phyloP scores from a whole-genome alignment of 2,329 filamentous ascomycete species.

The Colletotrichum trifolii region DNA sequence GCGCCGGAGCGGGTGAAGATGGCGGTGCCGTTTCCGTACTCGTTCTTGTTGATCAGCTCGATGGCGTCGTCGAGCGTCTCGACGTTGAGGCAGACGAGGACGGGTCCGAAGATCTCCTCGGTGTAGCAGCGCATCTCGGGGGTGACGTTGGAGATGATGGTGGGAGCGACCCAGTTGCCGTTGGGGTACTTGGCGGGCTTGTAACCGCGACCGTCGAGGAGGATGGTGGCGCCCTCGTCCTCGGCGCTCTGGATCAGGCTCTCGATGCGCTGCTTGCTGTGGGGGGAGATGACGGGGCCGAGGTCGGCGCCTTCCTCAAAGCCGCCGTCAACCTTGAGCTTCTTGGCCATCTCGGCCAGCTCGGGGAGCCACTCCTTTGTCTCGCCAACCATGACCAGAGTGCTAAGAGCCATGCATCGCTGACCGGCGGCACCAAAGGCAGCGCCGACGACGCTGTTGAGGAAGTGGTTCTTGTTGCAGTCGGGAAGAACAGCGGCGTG shows the following conservation, averaged over 20 bases:
- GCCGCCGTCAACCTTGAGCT: conserved; percentile 79
- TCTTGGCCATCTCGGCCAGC: conserved; percentile 79
- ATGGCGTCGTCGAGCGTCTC: conserved; percentile 84
- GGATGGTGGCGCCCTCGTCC: conserved; percentile 81
- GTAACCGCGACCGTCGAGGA: conserved; percentile 83
- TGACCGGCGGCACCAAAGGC: conserved; percentile 88
- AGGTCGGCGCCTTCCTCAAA: conserved; percentile 85
- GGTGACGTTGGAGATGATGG: conserved; percentile 84
- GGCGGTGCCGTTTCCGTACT: conserved; percentile 87
- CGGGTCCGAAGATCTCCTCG: conserved; percentile 88
- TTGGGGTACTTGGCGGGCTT: conserved; percentile 83
- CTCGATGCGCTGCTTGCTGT: conserved; percentile 84
- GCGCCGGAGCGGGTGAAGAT: conserved; percentile 85
- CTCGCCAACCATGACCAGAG: conserved; percentile 85
- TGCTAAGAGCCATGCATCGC: conserved; percentile 88
- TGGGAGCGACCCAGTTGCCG: conserved; percentile 87
- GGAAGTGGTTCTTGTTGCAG: conserved; percentile 89
- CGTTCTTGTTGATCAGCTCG: conserved; percentile 84
- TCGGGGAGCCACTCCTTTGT: conserved; percentile 86
- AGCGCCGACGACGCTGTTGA: conserved; percentile 85
- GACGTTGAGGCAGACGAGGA: conserved; percentile 83
- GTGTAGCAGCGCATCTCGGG: conserved; percentile 85
- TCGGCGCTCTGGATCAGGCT: conserved; percentile 80
- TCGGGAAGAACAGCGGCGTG: conserved; percentile 86
- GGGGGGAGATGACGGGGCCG: conserved; percentile 83